Conservation (phyloP, 1,139 yeast species). For the Hemisphaericaspora xylofermentans region DNA sequence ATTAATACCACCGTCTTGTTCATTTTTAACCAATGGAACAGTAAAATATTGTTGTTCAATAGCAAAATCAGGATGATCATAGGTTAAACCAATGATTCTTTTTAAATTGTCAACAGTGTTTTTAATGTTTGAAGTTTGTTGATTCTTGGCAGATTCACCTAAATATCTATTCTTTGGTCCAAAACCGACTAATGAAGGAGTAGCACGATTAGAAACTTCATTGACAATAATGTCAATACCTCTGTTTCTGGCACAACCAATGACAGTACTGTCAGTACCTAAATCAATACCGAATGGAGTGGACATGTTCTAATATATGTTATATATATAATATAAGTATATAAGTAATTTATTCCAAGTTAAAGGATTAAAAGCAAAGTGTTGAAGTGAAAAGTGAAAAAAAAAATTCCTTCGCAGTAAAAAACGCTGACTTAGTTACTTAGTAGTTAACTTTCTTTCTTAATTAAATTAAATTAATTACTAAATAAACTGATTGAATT, state of each 20-base stretch:
- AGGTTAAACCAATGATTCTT: slow-evolving; percentile 81
- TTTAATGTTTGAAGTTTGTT: slow-evolving; percentile 92
- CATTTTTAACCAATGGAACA: slow-evolving; percentile 64
- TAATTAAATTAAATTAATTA: no score
- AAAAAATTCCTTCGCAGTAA: not conserved
- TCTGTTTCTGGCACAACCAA: slow-evolving; percentile 98
- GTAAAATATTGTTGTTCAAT: slow-evolving; percentile 74
- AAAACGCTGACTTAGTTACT: no score
- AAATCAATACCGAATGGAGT: slow-evolving; percentile 98
- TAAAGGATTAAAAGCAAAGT: slow-evolving; percentile 1
- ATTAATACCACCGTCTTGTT: slow-evolving; percentile 68
- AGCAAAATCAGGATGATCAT: slow-evolving; percentile 74
- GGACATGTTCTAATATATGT: slow-evolving; percentile 36
- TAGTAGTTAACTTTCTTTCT: not conserved
- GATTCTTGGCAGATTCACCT: slow-evolving; percentile 95
- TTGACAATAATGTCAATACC: slow-evolving; percentile 98
- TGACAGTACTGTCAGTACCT: slow-evolving; percentile 90
- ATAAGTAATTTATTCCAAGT: not conserved
- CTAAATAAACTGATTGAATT: no score
- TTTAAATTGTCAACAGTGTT: slow-evolving; percentile 94
- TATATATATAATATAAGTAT: not conserved
- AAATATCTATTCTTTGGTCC: slow-evolving; percentile 85
- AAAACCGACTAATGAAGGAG: slow-evolving; percentile 93
- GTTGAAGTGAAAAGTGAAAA: not conserved
- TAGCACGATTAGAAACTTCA: slow-evolving; percentile 96